phyloP scores from a whole-genome alignment of 371 early-diverging fungal species.

The Apophysomyces ossiformis region DNA sequence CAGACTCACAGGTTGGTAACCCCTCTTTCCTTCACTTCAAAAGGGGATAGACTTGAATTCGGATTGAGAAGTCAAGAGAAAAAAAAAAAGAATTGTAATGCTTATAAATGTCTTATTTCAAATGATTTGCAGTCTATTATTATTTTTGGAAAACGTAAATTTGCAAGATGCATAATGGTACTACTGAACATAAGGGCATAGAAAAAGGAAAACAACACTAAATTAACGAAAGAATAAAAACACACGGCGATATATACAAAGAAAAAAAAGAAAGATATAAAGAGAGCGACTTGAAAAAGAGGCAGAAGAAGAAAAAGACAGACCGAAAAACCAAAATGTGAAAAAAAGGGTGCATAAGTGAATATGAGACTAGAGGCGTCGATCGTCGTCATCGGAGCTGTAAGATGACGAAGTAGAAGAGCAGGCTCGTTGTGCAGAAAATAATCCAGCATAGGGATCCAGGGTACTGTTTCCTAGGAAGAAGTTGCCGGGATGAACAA shows the following conservation, averaged over 20 bases:
- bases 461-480: conserved; percentile 25
- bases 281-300: conserved; percentile 6
- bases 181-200: conserved; percentile 6
- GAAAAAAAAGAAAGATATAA: conserved; percentile 2
- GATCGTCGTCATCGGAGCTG: conserved; percentile 36
- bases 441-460: conserved; percentile 37
- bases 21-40: too few species aligned
- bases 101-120: background rate
- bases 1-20: too few species aligned
- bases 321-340: background rate
- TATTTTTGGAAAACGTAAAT: background rate
- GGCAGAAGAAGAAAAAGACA: background rate
- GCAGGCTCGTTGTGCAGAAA: conserved; percentile 14
- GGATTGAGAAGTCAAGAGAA: background rate
- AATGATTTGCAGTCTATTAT: conserved; percentile 6
- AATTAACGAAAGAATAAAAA: conserved; percentile 9
- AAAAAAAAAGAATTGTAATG: background rate
- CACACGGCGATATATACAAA: conserved; percentile 9
- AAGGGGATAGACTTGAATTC: background rate
- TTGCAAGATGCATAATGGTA: conserved; percentile 9
- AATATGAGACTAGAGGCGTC: background rate
- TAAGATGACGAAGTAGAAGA: conserved; percentile 36
- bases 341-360: background rate
- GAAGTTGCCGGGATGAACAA: conserved; percentile 41
- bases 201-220: conserved; percentile 9